Evolutionary conservation across 2,329 filamentous ascomycete genomes (phyloP).

Genomic region (Graphilbum fragrans): DNA sequence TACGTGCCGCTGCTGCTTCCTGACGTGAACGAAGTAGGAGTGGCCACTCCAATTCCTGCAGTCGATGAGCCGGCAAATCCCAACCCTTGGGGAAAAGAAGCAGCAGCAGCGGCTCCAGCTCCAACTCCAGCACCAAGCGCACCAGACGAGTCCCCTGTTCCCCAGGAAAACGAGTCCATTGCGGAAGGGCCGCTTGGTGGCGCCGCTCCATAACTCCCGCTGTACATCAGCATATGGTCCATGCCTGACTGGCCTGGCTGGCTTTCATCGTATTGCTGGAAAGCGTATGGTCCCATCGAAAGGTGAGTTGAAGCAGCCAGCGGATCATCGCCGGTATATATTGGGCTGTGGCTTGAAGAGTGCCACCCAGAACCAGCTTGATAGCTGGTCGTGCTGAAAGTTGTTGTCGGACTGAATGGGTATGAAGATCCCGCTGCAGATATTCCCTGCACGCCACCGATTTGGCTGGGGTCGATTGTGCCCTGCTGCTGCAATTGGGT

Average conservation of each 20-base stretch:
- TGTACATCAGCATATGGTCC: neutral
- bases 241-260: neutral
- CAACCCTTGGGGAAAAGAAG: neutral
- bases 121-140: no score
- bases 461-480: neutral
- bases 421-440: neutral
- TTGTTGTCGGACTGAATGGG: neutral
- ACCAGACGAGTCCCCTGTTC: no score
- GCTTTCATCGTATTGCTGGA: neutral
- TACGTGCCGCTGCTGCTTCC: neutral
- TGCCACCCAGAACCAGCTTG: neutral
- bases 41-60: neutral
- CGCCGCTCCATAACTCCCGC: neutral
- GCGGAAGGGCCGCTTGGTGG: neutral
- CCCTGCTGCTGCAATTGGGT: neutral
- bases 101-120: neutral
- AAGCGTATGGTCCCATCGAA: slow-evolving; percentile 1
- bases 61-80: neutral
- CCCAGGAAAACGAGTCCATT: neutral
- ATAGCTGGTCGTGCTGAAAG: neutral
- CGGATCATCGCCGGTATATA: neutral
- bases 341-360: neutral
- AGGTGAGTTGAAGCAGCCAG: neutral
- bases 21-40: neutral
- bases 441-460: neutral